Base-by-base conservation (phyloP, 2,329 filamentous ascomycete species). In the Fusarium xylarioides region DNA sequence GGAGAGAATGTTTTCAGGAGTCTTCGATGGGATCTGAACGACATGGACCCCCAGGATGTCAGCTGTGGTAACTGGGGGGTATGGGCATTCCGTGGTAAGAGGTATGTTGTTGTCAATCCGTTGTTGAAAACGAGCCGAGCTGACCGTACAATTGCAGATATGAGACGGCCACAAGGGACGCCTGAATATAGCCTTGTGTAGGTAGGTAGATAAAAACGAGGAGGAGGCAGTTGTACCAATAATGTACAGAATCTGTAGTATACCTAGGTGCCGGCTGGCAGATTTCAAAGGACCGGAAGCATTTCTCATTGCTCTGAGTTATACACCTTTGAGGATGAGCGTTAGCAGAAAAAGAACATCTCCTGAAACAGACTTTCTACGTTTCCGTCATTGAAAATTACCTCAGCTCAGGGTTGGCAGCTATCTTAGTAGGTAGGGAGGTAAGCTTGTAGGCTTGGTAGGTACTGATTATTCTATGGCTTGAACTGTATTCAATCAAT, bases 61-160 rank as follows among this genome's bases (percentile, higher is more conserved):
- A 97, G 92, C 77, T 97, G 94, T 79, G 95, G 96, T 62, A 99
- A 99, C 82, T 99, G 95, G 94, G 96, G 96, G 16, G 86, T 97
- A 4, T 99, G 97, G 94, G 95, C 92, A 19, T 99, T 99, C 86
- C 90, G 96, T 83, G 96, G 96, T 77, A 99, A 99, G 90, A 92
- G 95, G 90, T 98, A 89, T 53, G 68, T 40, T 67, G 77, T 89
- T 63, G 32, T 42, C 49, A n/a, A 47, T 59, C 12, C n/a, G 76
- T 88, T 52, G 26, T 32, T 35, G 42, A 19, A 49, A 43, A 34
- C 38, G 15, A 32, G 34, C 44, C 44, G 21, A 42, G 56, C 55
- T 66, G 60, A 68, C 32, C 37, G 21, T 50, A 34, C 11, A 40
- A 35, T 62, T 63, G 34, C 70, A 89, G 88, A 79, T 90, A 93